These are phyloP conservation scores for Lyophyllum shimeji DNA, from an alignment of 768 basidiomycete species.

Conservation along the genomic window DNA sequence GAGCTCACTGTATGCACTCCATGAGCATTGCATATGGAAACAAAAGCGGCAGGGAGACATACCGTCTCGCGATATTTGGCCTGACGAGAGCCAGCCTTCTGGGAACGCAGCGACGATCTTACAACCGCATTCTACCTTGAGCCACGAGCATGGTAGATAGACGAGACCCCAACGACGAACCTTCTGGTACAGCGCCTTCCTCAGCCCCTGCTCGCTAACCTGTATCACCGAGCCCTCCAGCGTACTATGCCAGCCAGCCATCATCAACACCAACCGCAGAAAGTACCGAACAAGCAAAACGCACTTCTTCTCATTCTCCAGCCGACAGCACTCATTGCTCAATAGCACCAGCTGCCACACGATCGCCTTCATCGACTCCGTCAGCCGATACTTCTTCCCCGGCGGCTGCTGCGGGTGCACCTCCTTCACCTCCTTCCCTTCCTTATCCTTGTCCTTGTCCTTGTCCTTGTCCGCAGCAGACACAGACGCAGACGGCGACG, in stretches of 20 bases:
- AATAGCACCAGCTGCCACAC: slow-evolving; percentile 81
- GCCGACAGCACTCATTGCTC: slow-evolving; percentile 79
- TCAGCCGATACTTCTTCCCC: slow-evolving; percentile 73
- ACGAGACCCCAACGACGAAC: slow-evolving; percentile 31
- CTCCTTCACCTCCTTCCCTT: slow-evolving; percentile 30
- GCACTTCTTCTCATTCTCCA: slow-evolving; percentile 67
- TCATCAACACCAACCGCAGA: not conserved
- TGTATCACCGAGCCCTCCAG: slow-evolving; percentile 69
- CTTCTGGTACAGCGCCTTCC: slow-evolving; percentile 82
- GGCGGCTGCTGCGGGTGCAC: slow-evolving; percentile 58
- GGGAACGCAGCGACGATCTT: slow-evolving; percentile 83
- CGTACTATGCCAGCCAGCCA: slow-evolving; percentile 30
- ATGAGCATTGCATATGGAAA: not conserved
- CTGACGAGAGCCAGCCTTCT: slow-evolving; percentile 81
- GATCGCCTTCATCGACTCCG: slow-evolving; percentile 75
- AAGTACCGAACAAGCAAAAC: not conserved
- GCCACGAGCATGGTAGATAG: not conserved
- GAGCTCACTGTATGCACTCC: slow-evolving; percentile 59
- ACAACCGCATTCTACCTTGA: not conserved
- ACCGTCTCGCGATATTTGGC: slow-evolving; percentile 88
- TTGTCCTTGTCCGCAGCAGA: slow-evolving; percentile 8
- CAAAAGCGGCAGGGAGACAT: not conserved
- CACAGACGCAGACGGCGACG: slow-evolving; percentile 3
- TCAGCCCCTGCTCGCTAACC: slow-evolving; percentile 78
- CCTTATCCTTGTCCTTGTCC: slow-evolving; percentile 22